A percentile compares a stretch with the other conserved stretches of the same genome.
phyloP scores from a whole-genome alignment of 768 basidiomycete species.

The Kwoniella newhampshirensis region DNA sequence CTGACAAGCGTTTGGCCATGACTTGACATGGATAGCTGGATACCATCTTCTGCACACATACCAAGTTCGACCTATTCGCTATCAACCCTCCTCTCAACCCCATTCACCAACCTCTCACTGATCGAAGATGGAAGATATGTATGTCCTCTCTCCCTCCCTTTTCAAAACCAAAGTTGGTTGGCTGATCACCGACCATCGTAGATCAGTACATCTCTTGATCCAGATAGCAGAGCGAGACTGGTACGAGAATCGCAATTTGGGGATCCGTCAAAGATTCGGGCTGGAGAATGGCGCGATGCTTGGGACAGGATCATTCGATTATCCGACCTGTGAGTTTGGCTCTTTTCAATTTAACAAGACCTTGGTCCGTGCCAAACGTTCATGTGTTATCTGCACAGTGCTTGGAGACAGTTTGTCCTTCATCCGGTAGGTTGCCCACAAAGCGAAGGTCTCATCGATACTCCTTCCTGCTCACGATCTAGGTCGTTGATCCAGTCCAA shows the following conservation, averaged over 20 bases:
- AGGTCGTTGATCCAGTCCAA: too few relatives aligned
- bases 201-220: conserved; percentile 26
- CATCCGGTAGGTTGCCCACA: conserved; percentile 8
- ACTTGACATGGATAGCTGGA: conserved; percentile 39
- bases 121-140: conserved; percentile 34
- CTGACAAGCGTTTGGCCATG: too few relatives aligned
- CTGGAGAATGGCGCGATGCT: conserved; percentile 16
- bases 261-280: conserved; percentile 21
- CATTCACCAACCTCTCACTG: conserved; percentile 17
- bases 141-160: conserved; percentile 1
- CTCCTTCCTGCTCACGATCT: too few relatives aligned
- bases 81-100: conserved; percentile 21
- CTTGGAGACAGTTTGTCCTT: conserved; percentile 8
- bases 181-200: conserved; percentile 7
- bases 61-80: conserved; percentile 35
- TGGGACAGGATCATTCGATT: conserved; percentile 16
- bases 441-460: neutral
- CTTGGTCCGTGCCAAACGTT: neutral
- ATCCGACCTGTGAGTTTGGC: conserved; percentile 5
- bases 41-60: conserved; percentile 20
- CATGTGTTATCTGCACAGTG: neutral
- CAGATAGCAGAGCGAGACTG: conserved; percentile 10
- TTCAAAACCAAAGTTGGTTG: too few relatives aligned
- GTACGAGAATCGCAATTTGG: conserved; percentile 3
- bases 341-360: too few relatives aligned